Evolutionary conservation across 2,329 filamentous ascomycete genomes (phyloP).

Genomic region (Calycina herbarum): DNA sequence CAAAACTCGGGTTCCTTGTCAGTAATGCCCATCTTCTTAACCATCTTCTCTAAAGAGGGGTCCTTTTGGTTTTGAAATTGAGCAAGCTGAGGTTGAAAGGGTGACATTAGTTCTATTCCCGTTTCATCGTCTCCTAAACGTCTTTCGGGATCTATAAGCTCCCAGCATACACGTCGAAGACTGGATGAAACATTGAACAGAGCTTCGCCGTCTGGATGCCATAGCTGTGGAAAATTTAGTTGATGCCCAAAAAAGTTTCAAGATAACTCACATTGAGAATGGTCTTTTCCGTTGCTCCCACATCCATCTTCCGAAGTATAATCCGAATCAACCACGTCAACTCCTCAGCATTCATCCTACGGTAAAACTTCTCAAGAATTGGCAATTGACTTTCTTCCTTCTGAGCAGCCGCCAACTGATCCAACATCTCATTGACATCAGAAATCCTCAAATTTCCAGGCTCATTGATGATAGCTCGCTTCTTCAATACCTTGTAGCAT

Average conservation of each 20-base stretch:
- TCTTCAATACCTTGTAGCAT: constrained; percentile 83
- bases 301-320: constrained; percentile 75
- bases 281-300: constrained; percentile 82
- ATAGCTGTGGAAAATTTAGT: constrained; percentile 59
- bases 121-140: constrained; percentile 74
- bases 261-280: constrained; percentile 59
- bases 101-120: constrained; percentile 82
- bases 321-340: constrained; percentile 94
- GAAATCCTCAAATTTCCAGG: constrained; percentile 80
- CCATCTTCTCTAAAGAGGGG: constrained; percentile 62
- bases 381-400: constrained; percentile 83
- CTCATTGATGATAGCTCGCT: constrained; percentile 72
- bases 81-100: constrained; percentile 93
- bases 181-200: constrained; percentile 91
- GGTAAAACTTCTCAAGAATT: constrained; percentile 82
- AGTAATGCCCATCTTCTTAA: constrained; percentile 63
- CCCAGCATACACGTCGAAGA: constrained; percentile 90
- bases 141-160: constrained; percentile 72
- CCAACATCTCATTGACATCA: constrained; percentile 84
- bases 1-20: constrained; percentile 79
- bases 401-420: constrained; percentile 71
- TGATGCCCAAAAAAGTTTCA: background rate
- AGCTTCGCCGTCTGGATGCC: constrained; percentile 75
- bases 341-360: constrained; percentile 89
- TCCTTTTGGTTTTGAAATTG: constrained; percentile 86